Evolutionary conservation across 2,329 filamentous ascomycete species (phyloP).

Genomic region (Microdochium bolleyi): DNA sequence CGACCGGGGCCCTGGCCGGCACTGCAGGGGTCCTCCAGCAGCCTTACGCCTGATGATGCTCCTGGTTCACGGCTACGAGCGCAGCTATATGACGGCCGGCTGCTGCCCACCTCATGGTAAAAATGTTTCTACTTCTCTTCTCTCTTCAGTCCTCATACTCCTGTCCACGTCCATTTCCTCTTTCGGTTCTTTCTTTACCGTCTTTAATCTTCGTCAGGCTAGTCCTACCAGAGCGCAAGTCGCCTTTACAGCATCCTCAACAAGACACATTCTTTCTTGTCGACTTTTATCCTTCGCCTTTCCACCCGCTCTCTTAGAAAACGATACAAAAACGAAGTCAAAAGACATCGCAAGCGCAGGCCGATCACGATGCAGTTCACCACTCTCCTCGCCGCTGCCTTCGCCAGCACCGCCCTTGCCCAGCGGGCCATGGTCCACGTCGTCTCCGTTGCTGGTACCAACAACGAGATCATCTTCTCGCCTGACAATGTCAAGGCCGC

Average conservation of each 20-base stretch:
- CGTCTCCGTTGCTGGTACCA: constrained; percentile 53
- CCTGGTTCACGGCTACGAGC: background rate
- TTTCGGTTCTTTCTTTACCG: background rate
- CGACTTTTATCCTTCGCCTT: background rate
- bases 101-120: background rate
- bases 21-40: background rate
- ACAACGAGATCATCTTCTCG: constrained; percentile 51
- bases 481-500: constrained; percentile 57
- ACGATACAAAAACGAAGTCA: background rate
- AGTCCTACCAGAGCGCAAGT: background rate
- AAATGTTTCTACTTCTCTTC: background rate
- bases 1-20: background rate
- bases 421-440: constrained; percentile 49
- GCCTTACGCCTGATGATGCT: background rate
- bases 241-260: background rate
- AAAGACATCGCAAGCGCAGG: background rate
- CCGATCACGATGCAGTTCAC: background rate
- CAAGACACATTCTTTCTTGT: background rate
- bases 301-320: background rate
- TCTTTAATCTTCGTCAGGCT: background rate
- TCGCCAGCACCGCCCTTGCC: constrained; percentile 21
- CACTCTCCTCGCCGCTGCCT: background rate
- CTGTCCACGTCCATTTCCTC: background rate
- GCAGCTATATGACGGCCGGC: background rate
- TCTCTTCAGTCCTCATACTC: background rate